Conservation (phyloP, 306 rosid genomes). For the Cicer bijugum region DNA sequence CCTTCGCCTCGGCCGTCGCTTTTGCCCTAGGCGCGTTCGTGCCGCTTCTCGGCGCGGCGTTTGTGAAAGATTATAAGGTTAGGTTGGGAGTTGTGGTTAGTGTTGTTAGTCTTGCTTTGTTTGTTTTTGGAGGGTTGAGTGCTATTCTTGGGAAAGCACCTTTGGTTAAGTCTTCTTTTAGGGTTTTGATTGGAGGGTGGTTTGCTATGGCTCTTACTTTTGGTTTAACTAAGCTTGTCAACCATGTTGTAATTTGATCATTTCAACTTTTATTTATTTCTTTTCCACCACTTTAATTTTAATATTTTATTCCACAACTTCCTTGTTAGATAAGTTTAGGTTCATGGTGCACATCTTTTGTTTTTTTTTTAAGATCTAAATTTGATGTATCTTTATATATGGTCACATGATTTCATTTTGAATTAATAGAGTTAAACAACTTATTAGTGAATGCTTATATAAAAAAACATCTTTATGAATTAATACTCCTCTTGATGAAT, state of each 20-base stretch:
- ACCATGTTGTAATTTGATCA: conserved; percentile 33
- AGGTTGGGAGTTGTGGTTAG: conserved; percentile 36
- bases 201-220: conserved; percentile 45
- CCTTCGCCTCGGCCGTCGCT: conserved; percentile 18
- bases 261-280: background rate
- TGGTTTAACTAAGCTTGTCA: conserved; percentile 40
- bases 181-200: conserved; percentile 45
- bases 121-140: conserved; percentile 30
- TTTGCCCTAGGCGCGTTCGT: conserved; percentile 34
- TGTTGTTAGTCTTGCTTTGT: conserved; percentile 39
- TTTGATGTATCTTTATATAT: background rate
- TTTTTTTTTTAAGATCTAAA: conserved; percentile 3
- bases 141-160: conserved; percentile 38
- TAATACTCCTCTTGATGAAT: too few relatives aligned
- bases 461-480: too few relatives aligned
- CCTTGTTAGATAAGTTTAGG: background rate
- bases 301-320: background rate
- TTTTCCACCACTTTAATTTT: background rate
- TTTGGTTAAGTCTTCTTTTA: conserved; percentile 6
- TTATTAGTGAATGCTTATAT: too few relatives aligned
- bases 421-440: background rate
- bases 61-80: conserved; percentile 22
- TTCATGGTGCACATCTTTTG: background rate
- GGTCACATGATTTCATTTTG: background rate
- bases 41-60: conserved; percentile 33